Percentiles rank a stretch among this genome's conserved stretches.
phyloP scores from a whole-genome alignment of 768 basidiomycete species.

The Rhizopogon roseolus region DNA sequence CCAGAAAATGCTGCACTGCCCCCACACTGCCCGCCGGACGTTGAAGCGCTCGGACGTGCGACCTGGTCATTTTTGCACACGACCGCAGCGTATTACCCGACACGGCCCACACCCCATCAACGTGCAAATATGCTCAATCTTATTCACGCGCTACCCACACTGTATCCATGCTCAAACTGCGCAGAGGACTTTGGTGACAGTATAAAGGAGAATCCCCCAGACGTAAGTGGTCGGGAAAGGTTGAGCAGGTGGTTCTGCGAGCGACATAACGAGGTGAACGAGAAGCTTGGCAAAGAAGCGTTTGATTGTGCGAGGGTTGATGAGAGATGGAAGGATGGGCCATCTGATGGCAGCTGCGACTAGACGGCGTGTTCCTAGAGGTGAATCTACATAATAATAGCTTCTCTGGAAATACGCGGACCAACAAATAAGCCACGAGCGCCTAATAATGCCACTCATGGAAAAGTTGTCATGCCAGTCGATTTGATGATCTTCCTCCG shows the following conservation, averaged over 20 bases:
- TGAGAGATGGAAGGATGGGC: conserved; percentile 92
- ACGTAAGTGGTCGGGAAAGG: conserved; percentile 64
- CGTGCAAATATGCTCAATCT: conserved; percentile 82
- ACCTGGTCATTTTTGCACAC: conserved; percentile 98
- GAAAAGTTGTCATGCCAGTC: background rate
- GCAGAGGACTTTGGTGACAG: conserved; percentile 77
- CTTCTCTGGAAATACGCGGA: background rate
- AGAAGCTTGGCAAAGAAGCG: conserved; percentile 71
- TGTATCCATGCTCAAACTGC: conserved; percentile 89
- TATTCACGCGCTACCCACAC: conserved; percentile 66
- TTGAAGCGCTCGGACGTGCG: conserved; percentile 82
- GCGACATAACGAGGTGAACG: conserved; percentile 91
- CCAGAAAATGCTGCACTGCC: conserved; percentile 37
- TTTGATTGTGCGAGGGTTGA: conserved; percentile 84
- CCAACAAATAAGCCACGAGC: background rate
- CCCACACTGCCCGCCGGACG: conserved; percentile 83
- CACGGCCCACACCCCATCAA: conserved; percentile 68
- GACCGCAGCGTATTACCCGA: conserved; percentile 93
- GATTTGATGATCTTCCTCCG: no score
- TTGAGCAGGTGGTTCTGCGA: conserved; percentile 87
- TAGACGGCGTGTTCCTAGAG: conserved; percentile 24
- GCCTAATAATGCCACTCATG: background rate
- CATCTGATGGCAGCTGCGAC: conserved; percentile 84
- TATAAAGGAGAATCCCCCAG: conserved; percentile 63
- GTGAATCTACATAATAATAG: no score